Percentiles rank a stretch among this genome's conserved stretches.
Evolutionary conservation across 2,329 filamentous ascomycete genomes (phyloP).

Genomic region (Penicillium palitans): DNA sequence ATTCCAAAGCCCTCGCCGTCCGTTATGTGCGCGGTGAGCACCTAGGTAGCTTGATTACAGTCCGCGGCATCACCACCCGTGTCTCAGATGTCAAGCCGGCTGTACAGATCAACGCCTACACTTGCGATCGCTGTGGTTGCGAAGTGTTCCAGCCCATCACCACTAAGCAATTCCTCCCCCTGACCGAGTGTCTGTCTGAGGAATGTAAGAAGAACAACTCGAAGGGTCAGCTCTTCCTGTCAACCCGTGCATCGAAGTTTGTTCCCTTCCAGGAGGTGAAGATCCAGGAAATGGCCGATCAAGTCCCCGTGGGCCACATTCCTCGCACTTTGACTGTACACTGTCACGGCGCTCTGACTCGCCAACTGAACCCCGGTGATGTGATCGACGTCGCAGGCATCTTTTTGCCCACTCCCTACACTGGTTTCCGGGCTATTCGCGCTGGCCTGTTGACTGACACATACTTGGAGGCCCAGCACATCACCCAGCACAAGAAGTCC

Average conservation of each 20-base stretch:
- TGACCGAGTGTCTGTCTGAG: constrained; percentile 83
- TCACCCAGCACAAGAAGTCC: constrained; percentile 96
- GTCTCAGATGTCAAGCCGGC: constrained; percentile 98
- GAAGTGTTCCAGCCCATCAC: constrained; percentile 97
- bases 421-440: constrained; percentile 96
- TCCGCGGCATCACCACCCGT: constrained; percentile 89
- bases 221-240: constrained; percentile 90
- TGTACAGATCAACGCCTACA: constrained; percentile 97
- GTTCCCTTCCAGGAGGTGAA: constrained; percentile 97
- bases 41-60: constrained; percentile 87
- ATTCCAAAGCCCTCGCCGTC: constrained; percentile 74
- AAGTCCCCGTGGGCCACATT: constrained; percentile 97
- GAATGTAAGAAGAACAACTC: constrained; percentile 88
- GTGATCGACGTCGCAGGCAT: constrained; percentile 92
- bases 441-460: constrained; percentile 96
- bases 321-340: constrained; percentile 86
- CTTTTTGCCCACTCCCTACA: constrained; percentile 95
- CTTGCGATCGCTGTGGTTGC: constrained; percentile 91
- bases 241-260: constrained; percentile 95
- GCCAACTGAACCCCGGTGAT: constrained; percentile 89
- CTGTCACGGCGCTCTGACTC: constrained; percentile 81
- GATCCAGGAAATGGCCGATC: constrained; percentile 98
- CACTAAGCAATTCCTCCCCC: constrained; percentile 84
- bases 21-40: constrained; percentile 91
- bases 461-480: constrained; percentile 90